phyloP scores from a whole-genome alignment of 805 yeast genomes.

The Wickerhamiella sergipiensis region DNA sequence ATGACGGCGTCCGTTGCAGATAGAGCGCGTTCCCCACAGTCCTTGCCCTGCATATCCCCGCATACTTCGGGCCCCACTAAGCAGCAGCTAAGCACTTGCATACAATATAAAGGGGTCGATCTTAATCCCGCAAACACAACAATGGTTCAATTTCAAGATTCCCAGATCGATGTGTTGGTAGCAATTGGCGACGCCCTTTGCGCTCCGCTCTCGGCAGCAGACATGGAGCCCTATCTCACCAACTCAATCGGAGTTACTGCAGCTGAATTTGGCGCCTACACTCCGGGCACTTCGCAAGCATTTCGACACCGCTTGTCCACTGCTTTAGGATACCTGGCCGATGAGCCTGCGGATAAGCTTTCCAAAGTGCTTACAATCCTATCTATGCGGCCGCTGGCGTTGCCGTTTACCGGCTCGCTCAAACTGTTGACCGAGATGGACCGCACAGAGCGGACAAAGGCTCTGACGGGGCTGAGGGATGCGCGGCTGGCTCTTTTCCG shows the following conservation, averaged over 20 bases:
- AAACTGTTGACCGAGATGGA: constrained; percentile 18
- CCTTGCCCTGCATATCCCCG: neutral
- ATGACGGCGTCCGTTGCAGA: too few species aligned
- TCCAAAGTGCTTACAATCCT: constrained; percentile 2
- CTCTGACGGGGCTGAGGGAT: constrained; percentile 30
- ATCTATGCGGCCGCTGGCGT: constrained; percentile 15
- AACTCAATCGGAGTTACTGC: neutral
- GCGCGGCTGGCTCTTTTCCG: constrained; percentile 29
- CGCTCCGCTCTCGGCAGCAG: neutral
- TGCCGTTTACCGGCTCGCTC: constrained; percentile 15
- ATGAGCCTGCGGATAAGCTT: neutral
- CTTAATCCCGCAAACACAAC: neutral
- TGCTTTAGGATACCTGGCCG: neutral
- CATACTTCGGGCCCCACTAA: neutral
- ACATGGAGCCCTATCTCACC: neutral
- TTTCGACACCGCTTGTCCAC: neutral
- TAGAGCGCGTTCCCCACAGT: neutral
- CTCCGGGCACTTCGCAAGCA: neutral
- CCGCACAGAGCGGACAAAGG: constrained; percentile 21
- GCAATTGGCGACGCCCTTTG: neutral
- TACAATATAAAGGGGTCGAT: too few species aligned
- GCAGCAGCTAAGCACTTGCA: neutral
- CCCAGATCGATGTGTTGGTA: neutral
- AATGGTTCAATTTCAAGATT: neutral
- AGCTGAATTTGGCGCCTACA: neutral